phyloP scores from a whole-genome alignment of 2,329 filamentous ascomycete genomes.

The Fusarium sp. region DNA sequence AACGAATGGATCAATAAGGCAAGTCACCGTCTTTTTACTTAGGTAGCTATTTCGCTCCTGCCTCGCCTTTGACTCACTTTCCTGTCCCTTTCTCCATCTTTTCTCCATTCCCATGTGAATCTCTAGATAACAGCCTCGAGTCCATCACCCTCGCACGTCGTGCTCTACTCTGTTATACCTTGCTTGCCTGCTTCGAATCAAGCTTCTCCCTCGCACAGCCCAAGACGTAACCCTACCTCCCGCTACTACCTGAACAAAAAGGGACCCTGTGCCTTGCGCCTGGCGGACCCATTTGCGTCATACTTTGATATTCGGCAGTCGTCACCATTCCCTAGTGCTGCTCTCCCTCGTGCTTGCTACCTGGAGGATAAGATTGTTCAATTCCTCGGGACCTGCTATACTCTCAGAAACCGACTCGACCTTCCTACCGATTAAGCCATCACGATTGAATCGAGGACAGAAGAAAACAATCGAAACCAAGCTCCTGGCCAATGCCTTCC shows the following conservation, averaged over 20 bases:
- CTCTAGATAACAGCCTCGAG: not conserved
- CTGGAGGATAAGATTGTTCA: slow-evolving; percentile 4
- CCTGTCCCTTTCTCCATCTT: slow-evolving; percentile 16
- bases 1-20: slow-evolving; percentile 29
- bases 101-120: slow-evolving; percentile 11
- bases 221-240: slow-evolving; percentile 23
- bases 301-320: slow-evolving; percentile 31
- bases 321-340: slow-evolving; percentile 19
- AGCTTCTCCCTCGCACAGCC: slow-evolving; percentile 15
- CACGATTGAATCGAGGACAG: slow-evolving; percentile 2
- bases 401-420: not conserved
- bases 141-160: not conserved
- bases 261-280: slow-evolving; percentile 41
- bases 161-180: slow-evolving; percentile 1
- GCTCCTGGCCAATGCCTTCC: slow-evolving; percentile 32
- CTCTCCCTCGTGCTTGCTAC: slow-evolving; percentile 18
- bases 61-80: slow-evolving; percentile 36
- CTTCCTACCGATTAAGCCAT: slow-evolving; percentile 10
- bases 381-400: not conserved
- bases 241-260: slow-evolving; percentile 33
- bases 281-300: slow-evolving; percentile 43
- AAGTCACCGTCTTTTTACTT: slow-evolving; percentile 38
- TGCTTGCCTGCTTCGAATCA: not conserved
- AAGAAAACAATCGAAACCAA: slow-evolving; percentile 14
- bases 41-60: slow-evolving; percentile 22